These are phyloP conservation scores for Chrysoporthe deuterocubensis DNA, from an alignment of 2,329 filamentous ascomycete species.

Conservation along the genomic window DNA sequence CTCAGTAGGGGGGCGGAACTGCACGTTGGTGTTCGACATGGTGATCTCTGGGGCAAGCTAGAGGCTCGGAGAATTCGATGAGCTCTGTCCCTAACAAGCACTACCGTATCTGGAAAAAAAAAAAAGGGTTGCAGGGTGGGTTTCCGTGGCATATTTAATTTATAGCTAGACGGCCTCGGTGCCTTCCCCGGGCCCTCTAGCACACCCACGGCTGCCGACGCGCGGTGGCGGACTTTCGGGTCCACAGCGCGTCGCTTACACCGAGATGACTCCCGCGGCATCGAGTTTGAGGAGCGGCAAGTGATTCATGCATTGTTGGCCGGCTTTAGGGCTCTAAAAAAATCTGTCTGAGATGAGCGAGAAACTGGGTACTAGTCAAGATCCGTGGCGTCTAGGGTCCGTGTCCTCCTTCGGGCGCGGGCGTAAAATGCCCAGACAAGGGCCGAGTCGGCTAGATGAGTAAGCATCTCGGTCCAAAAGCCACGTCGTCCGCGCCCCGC, in stretches of 20 bases:
- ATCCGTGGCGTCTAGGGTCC: neutral
- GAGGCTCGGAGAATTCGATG: neutral
- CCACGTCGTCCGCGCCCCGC: neutral
- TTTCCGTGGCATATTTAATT: neutral
- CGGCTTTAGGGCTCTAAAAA: neutral
- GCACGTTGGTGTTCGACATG: neutral
- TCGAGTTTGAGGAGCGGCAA: neutral
- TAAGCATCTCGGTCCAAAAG: slow-evolving; percentile 3
- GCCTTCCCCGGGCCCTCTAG: neutral
- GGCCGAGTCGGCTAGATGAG: neutral
- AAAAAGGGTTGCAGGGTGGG: neutral
- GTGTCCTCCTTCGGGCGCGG: slow-evolving; percentile 1
- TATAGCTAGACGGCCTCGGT: neutral
- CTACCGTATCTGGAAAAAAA: neutral
- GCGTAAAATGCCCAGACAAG: slow-evolving; percentile 1
- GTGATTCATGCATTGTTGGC: neutral
- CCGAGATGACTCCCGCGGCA: neutral
- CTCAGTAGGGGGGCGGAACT: neutral
- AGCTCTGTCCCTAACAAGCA: neutral
- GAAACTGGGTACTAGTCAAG: neutral
- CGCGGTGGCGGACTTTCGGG: neutral
- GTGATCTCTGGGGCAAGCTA: neutral
- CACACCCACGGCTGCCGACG: neutral
- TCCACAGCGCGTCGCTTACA: neutral
- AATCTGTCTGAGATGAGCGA: neutral